Percentiles rank a stretch among this genome's conserved stretches.
These are phyloP conservation scores for Penicillium sp. DNA, from an alignment of 2,329 filamentous ascomycete species.

Conservation along the genomic window DNA sequence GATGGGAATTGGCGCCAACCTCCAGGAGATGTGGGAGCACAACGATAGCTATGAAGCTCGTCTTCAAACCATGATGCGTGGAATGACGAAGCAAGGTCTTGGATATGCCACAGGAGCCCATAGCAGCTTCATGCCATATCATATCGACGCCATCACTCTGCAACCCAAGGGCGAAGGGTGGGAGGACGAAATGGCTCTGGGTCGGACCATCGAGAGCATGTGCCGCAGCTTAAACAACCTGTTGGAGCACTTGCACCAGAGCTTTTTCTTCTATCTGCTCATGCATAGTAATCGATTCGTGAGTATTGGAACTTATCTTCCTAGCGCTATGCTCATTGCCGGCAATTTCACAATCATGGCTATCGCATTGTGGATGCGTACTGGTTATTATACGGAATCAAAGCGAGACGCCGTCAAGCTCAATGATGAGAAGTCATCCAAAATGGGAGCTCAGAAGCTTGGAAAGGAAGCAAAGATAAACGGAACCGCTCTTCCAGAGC, in stretches of 20 bases:
- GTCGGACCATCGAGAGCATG: slow-evolving; percentile 83
- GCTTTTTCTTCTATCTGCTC: slow-evolving; percentile 98
- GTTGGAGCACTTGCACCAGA: slow-evolving; percentile 95
- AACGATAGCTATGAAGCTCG: slow-evolving; percentile 78
- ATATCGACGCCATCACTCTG: slow-evolving; percentile 92
- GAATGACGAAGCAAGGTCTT: slow-evolving; percentile 89
- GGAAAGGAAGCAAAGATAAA: slow-evolving; percentile 14
- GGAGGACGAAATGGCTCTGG: slow-evolving; percentile 97
- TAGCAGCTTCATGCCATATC: slow-evolving; percentile 95
- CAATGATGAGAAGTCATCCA: slow-evolving; percentile 35
- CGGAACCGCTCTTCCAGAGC: slow-evolving; percentile 33
- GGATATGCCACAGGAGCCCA: slow-evolving; percentile 90
- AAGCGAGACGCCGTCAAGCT: slow-evolving; percentile 28
- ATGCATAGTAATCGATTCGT: slow-evolving; percentile 93
- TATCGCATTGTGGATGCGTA: slow-evolving; percentile 90
- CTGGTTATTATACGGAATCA: slow-evolving; percentile 60
- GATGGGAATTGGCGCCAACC: slow-evolving; percentile 81
- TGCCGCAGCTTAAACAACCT: slow-evolving; percentile 95
- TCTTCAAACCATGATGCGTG: slow-evolving; percentile 83
- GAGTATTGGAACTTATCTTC: slow-evolving; percentile 95
- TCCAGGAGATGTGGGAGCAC: slow-evolving; percentile 85
- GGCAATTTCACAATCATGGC: slow-evolving; percentile 95
- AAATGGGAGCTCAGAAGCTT: slow-evolving; percentile 14
- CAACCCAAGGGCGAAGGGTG: slow-evolving; percentile 89
- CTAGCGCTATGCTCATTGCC: slow-evolving; percentile 95